A percentile compares a stretch with the other conserved stretches of the same genome.
Evolutionary conservation across 176 grass and related monocot species (phyloP).

Genomic region (Elaeis guineensis): DNA sequence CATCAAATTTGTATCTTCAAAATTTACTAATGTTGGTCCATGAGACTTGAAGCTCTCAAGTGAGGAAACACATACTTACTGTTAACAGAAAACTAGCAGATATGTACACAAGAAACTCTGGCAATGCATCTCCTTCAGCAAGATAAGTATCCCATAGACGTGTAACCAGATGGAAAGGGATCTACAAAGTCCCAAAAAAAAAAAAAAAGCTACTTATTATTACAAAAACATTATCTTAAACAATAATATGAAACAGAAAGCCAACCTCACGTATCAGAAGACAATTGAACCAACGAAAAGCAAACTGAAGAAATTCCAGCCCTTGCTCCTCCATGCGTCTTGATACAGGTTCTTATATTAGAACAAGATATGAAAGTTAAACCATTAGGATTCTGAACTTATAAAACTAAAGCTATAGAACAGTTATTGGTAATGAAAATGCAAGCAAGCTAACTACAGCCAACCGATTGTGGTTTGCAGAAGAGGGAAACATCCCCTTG

Average conservation of each 20-base stretch:
- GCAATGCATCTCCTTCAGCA: conserved; percentile 87
- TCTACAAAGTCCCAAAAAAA: conserved; percentile 29
- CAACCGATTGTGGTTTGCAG: no score
- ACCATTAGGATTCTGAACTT: background rate
- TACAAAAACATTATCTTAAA: background rate
- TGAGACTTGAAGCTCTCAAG: no score
- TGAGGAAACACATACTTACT: conserved; percentile 38
- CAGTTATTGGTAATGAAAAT: no score
- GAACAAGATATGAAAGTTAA: conserved; percentile 5
- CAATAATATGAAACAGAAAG: background rate
- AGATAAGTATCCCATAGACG: conserved; percentile 94
- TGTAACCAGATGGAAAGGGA: conserved; percentile 90
- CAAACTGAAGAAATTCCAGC: conserved; percentile 95
- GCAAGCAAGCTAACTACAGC: no score
- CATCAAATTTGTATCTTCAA: no score
- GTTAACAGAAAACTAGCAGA: conserved; percentile 93
- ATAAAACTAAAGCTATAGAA: background rate
- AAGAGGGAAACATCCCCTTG: no score
- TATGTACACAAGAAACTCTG: conserved; percentile 98
- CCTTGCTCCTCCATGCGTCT: conserved; percentile 97
- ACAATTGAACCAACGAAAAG: conserved; percentile 98
- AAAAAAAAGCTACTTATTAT: conserved; percentile 3
- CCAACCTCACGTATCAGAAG: conserved; percentile 90
- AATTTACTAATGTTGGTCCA: no score
- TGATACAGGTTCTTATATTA: conserved; percentile 67